phyloP scores from a whole-genome alignment of 2,329 filamentous ascomycete genomes.

The Colletotrichum plurivorum region DNA sequence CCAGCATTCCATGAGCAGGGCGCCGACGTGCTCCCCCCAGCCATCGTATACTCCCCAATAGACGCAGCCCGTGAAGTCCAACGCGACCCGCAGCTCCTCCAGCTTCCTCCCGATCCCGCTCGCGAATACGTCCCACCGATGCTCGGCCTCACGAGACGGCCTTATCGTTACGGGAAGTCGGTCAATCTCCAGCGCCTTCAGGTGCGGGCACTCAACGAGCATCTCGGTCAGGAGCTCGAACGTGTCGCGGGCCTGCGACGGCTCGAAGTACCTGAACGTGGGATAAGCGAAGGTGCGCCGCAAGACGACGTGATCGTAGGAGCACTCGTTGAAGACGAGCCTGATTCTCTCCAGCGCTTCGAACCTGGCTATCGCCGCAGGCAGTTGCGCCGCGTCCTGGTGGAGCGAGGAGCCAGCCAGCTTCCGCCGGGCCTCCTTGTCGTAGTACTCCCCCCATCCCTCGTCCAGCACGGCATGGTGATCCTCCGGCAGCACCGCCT shows the following conservation, averaged over 20 bases:
- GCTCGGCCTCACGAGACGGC: background rate
- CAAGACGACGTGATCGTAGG: background rate
- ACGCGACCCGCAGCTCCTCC: slow-evolving; percentile 3
- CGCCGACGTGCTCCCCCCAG: background rate
- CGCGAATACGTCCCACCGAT: slow-evolving; percentile 1
- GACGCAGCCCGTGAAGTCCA: background rate
- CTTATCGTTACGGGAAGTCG: background rate
- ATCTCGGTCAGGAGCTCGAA: slow-evolving; percentile 8
- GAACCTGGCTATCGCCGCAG: background rate
- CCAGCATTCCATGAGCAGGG: slow-evolving; percentile 3
- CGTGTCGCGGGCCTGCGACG: background rate
- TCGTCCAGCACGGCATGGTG: slow-evolving; percentile 51
- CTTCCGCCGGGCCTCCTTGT: slow-evolving; percentile 50
- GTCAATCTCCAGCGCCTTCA: slow-evolving; percentile 8
- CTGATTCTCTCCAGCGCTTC: background rate
- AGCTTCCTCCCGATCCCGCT: background rate
- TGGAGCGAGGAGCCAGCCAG: background rate
- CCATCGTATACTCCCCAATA: background rate
- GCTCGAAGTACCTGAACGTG: background rate
- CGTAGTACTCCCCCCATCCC: slow-evolving; percentile 54
- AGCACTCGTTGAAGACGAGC: slow-evolving; percentile 7
- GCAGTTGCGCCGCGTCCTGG: background rate
- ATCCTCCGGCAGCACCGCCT: slow-evolving; percentile 54
- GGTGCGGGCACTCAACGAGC: background rate
- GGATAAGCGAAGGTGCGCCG: background rate